These are phyloP conservation scores for Lichtheimia ornata DNA, from an alignment of 371 early-diverging fungal genomes.

Conservation along the genomic window DNA sequence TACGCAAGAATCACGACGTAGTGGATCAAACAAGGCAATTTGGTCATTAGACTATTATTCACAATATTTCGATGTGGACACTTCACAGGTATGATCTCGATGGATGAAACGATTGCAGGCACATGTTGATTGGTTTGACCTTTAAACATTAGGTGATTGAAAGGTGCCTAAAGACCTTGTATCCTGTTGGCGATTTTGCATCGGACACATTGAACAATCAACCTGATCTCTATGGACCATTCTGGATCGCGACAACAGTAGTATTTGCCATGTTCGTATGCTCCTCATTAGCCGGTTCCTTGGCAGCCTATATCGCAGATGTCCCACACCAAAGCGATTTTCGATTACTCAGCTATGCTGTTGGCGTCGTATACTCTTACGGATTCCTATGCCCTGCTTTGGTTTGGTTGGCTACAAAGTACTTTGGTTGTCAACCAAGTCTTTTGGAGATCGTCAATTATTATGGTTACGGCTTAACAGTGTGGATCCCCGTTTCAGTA, in stretches of 20 bases:
- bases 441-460: constrained; percentile 82
- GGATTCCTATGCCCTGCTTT: constrained; percentile 69
- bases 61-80: constrained; percentile 91
- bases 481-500: constrained; percentile 93
- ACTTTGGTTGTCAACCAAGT: constrained; percentile 79
- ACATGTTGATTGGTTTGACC: no score
- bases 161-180: constrained; percentile 50
- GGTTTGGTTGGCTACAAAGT: constrained; percentile 83
- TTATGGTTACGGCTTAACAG: constrained; percentile 89
- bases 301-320: constrained; percentile 68
- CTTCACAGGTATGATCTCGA: constrained; percentile 56
- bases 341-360: constrained; percentile 77
- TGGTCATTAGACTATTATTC: constrained; percentile 88
- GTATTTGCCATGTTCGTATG: constrained; percentile 91
- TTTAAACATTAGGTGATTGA: constrained; percentile 33
- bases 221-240: constrained; percentile 69
- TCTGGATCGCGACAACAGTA: constrained; percentile 95
- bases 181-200: constrained; percentile 51
- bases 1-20: constrained; percentile 33
- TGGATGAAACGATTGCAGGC: background rate
- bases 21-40: constrained; percentile 45
- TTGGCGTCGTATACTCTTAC: constrained; percentile 81
- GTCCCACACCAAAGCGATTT: constrained; percentile 73
- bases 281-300: constrained; percentile 82
- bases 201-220: constrained; percentile 45